Conservation (phyloP, 192 early-diverging fungal species). For the Phycomyces blakesleeanus region DNA sequence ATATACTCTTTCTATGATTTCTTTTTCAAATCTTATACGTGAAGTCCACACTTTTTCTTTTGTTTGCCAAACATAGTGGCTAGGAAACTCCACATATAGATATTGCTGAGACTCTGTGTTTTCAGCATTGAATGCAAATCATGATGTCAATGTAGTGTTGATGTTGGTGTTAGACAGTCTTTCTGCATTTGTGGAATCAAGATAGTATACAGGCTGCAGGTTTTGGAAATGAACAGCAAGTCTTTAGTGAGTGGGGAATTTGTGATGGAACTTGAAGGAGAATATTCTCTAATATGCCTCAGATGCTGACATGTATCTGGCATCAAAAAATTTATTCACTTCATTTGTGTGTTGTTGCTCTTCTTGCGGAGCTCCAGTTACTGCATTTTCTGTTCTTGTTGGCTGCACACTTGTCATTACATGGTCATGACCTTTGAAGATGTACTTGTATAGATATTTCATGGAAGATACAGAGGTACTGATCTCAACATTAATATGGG, state of each 20-base stretch:
- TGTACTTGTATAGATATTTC: slow-evolving; percentile 10
- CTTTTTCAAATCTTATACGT: too few relatives aligned
- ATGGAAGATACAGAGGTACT: background rate
- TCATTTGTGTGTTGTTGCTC: slow-evolving; percentile 8
- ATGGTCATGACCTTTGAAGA: slow-evolving; percentile 4
- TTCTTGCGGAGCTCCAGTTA: background rate
- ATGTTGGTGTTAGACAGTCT: background rate
- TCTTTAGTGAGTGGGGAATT: too few relatives aligned
- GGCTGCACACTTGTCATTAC: too few relatives aligned
- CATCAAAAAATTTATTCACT: slow-evolving; percentile 8
- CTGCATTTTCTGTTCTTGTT: too few relatives aligned
- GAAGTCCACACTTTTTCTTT: too few relatives aligned
- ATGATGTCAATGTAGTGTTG: background rate
- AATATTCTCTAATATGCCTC: slow-evolving; percentile 32
- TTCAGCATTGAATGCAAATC: background rate
- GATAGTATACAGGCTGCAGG: slow-evolving; percentile 4
- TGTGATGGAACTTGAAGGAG: slow-evolving; percentile 27
- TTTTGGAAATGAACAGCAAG: too few relatives aligned
- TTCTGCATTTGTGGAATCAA: background rate
- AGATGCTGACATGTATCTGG: slow-evolving; percentile 25
- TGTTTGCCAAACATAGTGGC: background rate
- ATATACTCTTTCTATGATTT: slow-evolving; percentile 1
- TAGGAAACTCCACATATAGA: background rate
- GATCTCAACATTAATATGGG: slow-evolving; percentile 33
- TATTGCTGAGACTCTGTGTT: background rate